Conservation (phyloP, 2,329 filamentous ascomycete species). For the Arthrocladium fulminans region DNA sequence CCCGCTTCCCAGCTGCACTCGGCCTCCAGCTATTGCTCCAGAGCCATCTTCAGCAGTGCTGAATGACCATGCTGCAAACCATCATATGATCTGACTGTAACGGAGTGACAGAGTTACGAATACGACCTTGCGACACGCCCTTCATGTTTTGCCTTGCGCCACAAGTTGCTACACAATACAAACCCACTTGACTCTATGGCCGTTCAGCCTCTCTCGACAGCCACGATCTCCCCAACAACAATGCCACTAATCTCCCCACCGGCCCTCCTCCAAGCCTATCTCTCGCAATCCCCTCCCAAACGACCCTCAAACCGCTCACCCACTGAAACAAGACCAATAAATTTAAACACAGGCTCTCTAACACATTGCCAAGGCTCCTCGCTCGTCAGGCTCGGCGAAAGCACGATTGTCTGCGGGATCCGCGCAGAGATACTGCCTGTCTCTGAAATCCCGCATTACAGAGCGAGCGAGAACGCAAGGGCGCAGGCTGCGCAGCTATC, state of each 20-base stretch:
- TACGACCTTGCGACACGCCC: too few relatives aligned
- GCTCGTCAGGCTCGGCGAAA: constrained; percentile 68
- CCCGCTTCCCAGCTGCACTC: too few relatives aligned
- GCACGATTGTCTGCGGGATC: constrained; percentile 89
- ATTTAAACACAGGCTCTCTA: constrained; percentile 72
- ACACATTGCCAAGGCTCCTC: constrained; percentile 86
- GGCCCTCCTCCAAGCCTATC: constrained; percentile 81
- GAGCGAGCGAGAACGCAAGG: constrained; percentile 35
- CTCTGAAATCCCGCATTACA: constrained; percentile 61
- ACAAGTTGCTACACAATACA: too few relatives aligned
- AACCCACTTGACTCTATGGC: not conserved
- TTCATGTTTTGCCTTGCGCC: too few relatives aligned
- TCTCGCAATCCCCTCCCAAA: constrained; percentile 53
- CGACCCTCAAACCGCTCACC: constrained; percentile 76
- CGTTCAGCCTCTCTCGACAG: not conserved
- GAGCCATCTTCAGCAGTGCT: too few relatives aligned
- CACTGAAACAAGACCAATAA: constrained; percentile 60
- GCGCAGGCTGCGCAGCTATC: constrained; percentile 20
- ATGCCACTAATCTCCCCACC: constrained; percentile 47
- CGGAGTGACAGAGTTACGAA: too few relatives aligned
- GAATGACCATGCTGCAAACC: too few relatives aligned
- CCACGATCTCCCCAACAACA: constrained; percentile 15
- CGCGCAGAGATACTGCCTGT: constrained; percentile 74
- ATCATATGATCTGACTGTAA: too few relatives aligned
- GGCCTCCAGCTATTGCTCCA: too few relatives aligned